These are phyloP conservation scores for Porpolomopsis calyptriformis DNA, from an alignment of 768 basidiomycete genomes.

Conservation along the genomic window DNA sequence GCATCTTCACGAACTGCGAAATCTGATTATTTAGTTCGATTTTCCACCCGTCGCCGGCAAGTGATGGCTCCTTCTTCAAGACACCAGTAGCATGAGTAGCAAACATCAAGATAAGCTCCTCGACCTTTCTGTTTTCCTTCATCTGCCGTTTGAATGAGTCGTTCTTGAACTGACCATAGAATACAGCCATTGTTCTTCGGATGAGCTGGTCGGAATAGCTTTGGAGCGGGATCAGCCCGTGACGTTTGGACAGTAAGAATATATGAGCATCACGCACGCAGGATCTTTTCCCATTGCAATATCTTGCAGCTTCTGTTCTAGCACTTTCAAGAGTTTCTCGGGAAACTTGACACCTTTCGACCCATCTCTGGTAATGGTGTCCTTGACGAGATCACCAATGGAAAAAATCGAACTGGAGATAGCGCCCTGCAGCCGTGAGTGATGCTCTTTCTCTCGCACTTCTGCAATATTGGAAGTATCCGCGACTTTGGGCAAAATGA, in stretches of 20 bases:
- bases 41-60: constrained; percentile 86
- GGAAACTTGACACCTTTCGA: constrained; percentile 87
- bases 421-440: constrained; percentile 54
- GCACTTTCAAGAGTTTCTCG: constrained; percentile 82
- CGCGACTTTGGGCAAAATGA: constrained; percentile 50
- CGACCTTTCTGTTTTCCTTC: constrained; percentile 94
- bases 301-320: constrained; percentile 82
- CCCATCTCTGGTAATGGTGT: constrained; percentile 48
- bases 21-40: constrained; percentile 88
- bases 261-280: constrained; percentile 43
- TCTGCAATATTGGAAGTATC: constrained; percentile 25
- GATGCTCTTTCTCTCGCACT: constrained; percentile 44
- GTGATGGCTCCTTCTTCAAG: constrained; percentile 80
- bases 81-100: constrained; percentile 83
- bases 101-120: constrained; percentile 94
- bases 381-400: constrained; percentile 74
- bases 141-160: constrained; percentile 80
- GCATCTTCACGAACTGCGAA: constrained; percentile 74
- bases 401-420: constrained; percentile 43
- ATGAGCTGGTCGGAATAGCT: constrained; percentile 88
- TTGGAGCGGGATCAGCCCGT: constrained; percentile 8
- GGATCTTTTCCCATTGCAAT: constrained; percentile 91
- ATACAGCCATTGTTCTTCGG: constrained; percentile 82
- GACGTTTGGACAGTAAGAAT: constrained; percentile 1
- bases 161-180: constrained; percentile 83